A percentile compares a stretch with the other conserved stretches of the same genome.
Evolutionary conservation across 2,329 filamentous ascomycete species (phyloP).

Genomic region (Pseudopithomyces chartarum): DNA sequence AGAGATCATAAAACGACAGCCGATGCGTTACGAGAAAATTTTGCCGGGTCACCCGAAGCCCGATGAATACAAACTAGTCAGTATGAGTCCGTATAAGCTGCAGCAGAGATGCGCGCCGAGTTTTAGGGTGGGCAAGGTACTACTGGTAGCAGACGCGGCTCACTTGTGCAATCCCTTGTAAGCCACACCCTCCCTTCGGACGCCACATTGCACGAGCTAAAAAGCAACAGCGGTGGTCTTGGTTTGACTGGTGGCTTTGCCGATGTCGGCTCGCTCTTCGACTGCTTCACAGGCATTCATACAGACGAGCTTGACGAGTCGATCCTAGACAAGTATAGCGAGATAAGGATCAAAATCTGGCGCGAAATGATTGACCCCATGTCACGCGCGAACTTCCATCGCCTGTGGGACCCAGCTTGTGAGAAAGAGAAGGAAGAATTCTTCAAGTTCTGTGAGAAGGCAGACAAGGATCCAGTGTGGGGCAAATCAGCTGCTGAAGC

Average conservation of each 20-base stretch:
- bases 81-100: slow-evolving; percentile 64
- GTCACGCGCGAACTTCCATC: slow-evolving; percentile 49
- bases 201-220: slow-evolving; percentile 9
- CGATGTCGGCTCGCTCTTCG: slow-evolving; percentile 66
- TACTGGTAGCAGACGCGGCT: slow-evolving; percentile 66
- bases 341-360: slow-evolving; percentile 40
- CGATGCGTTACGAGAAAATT: slow-evolving; percentile 61
- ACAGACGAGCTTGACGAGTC: slow-evolving; percentile 38
- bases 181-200: background rate
- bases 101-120: slow-evolving; percentile 64
- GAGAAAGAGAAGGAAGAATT: slow-evolving; percentile 38
- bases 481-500: slow-evolving; percentile 31
- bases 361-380: slow-evolving; percentile 42
- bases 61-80: slow-evolving; percentile 60
- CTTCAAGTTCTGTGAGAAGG: slow-evolving; percentile 38
- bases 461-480: slow-evolving; percentile 34
- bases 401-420: slow-evolving; percentile 36
- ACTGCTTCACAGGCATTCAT: slow-evolving; percentile 56
- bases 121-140: slow-evolving; percentile 62
- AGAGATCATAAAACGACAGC: slow-evolving; percentile 59
- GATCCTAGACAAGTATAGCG: slow-evolving; percentile 43
- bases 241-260: slow-evolving; percentile 68
- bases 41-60: slow-evolving; percentile 65
- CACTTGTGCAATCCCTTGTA: slow-evolving; percentile 61
- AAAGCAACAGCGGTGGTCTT: slow-evolving; percentile 55